Conservation (phyloP, 208 protist genomes). For the Leishmania tarentolae region DNA sequence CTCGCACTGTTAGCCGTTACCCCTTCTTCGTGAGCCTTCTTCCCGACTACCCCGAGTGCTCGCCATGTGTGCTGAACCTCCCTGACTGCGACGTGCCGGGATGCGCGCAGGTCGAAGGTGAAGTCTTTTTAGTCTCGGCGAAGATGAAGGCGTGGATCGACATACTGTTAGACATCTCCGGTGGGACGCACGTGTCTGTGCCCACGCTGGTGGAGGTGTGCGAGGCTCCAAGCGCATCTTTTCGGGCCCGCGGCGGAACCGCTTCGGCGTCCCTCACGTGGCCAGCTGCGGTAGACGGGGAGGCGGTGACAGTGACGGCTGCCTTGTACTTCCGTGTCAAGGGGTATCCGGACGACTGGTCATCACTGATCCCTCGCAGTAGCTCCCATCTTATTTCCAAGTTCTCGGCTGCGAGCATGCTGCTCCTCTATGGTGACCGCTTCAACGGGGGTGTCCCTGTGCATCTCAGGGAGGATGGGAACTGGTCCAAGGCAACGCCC, state of each 20-base stretch:
- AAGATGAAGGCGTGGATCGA: constrained; percentile 67
- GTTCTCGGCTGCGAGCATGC: constrained; percentile 45
- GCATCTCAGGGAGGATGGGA: constrained; percentile 26
- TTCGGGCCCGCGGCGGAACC: constrained; percentile 9
- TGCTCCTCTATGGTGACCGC: constrained; percentile 42
- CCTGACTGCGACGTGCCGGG: constrained; percentile 28
- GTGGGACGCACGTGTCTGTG: constrained; percentile 33
- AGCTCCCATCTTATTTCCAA: constrained; percentile 33
- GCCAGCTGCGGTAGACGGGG: not conserved
- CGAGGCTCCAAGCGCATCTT: constrained; percentile 24
- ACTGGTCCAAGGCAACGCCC: constrained; percentile 4
- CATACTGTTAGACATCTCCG: constrained; percentile 50
- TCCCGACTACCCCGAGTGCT: constrained; percentile 41
- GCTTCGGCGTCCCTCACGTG: not conserved
- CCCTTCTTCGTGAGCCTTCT: constrained; percentile 66
- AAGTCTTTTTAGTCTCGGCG: constrained; percentile 59
- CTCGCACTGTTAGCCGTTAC: constrained; percentile 47
- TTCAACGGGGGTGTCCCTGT: constrained; percentile 48
- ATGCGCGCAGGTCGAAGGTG: constrained; percentile 54
- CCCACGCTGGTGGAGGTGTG: constrained; percentile 32
- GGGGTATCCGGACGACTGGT: constrained; percentile 54
- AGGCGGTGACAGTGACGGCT: constrained; percentile 20
- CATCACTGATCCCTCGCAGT: constrained; percentile 17
- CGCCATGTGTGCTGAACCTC: constrained; percentile 55
- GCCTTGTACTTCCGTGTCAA: constrained; percentile 55